Evolutionary conservation across 768 basidiomycete species (phyloP).

Genomic region (Kwoniella sp.): DNA sequence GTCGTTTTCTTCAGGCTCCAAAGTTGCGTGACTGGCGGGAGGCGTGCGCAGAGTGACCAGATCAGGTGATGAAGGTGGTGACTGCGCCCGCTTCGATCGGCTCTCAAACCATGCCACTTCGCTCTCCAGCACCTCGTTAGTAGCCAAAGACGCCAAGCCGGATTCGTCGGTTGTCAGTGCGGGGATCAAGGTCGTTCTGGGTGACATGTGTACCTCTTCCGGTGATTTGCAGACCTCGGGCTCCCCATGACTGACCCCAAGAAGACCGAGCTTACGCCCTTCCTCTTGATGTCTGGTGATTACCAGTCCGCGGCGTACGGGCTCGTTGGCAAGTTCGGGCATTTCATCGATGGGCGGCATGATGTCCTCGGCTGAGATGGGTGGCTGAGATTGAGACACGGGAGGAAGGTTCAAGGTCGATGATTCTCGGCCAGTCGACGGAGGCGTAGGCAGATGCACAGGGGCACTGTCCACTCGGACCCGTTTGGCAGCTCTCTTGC

Average conservation of each 20-base stretch:
- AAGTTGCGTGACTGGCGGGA: conserved; percentile 12
- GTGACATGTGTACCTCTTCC: conserved; percentile 23
- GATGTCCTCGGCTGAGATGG: conserved; percentile 13
- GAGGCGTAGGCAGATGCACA: conserved; percentile 47
- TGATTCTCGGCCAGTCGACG: conserved; percentile 38
- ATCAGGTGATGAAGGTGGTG: conserved; percentile 30
- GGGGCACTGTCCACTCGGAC: conserved; percentile 16
- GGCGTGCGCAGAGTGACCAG: conserved; percentile 32
- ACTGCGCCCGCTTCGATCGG: conserved; percentile 1
- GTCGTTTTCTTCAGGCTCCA: conserved; percentile 15
- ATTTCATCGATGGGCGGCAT: conserved; percentile 21
- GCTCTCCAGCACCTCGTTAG: conserved; percentile 40
- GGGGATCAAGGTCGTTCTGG: conserved; percentile 32
- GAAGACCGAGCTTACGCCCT: conserved; percentile 39
- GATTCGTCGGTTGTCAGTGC: conserved; percentile 31
- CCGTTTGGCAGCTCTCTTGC: conserved; percentile 25
- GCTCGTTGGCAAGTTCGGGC: conserved; percentile 11
- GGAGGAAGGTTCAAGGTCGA: conserved; percentile 24
- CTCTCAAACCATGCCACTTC: conserved; percentile 48
- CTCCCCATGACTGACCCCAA: conserved; percentile 28
- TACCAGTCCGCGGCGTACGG: conserved; percentile 25
- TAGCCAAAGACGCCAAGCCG: conserved; percentile 36
- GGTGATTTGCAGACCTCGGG: conserved; percentile 19
- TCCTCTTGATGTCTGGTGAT: conserved; percentile 38
- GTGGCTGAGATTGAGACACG: background rate